A percentile compares a stretch with the other conserved stretches of the same genome.
Conservation (phyloP, 2,329 filamentous ascomycete genomes). For the Aspergillus fumigatus region DNA sequence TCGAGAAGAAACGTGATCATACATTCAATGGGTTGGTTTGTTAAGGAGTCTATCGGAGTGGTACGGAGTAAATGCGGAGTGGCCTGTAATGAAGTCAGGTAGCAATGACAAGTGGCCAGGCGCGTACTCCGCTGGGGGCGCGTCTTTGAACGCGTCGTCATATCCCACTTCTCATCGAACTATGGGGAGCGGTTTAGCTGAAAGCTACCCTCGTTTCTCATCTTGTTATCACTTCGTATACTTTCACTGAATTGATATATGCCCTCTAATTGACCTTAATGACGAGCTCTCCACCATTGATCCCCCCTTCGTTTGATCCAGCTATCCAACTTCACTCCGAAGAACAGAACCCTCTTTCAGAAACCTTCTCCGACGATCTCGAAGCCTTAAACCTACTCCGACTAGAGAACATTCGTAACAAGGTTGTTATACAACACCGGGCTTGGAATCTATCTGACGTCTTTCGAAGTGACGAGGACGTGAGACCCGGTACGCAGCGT, state of each 20-base stretch:
- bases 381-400: constrained; percentile 35
- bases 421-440: constrained; percentile 41
- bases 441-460: constrained; percentile 40
- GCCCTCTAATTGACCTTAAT: constrained; percentile 23
- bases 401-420: constrained; percentile 31
- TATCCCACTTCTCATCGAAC: background rate
- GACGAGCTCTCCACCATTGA: constrained; percentile 31
- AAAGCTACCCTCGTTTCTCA: background rate
- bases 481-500: constrained; percentile 27
- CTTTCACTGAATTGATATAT: constrained; percentile 12
- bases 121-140: background rate
- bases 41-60: background rate
- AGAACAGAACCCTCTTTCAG: constrained; percentile 24
- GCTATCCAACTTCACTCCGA: constrained; percentile 48
- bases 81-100: background rate
- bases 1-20: background rate
- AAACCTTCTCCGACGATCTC: constrained; percentile 37
- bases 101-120: background rate
- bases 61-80: background rate
- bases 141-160: background rate
- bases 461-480: constrained; percentile 41
- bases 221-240: background rate
- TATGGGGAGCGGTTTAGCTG: background rate
- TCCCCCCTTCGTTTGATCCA: constrained; percentile 49
- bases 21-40: background rate